phyloP scores from a whole-genome alignment of 2,329 filamentous ascomycete species.

The Hypoxylon sp. region DNA sequence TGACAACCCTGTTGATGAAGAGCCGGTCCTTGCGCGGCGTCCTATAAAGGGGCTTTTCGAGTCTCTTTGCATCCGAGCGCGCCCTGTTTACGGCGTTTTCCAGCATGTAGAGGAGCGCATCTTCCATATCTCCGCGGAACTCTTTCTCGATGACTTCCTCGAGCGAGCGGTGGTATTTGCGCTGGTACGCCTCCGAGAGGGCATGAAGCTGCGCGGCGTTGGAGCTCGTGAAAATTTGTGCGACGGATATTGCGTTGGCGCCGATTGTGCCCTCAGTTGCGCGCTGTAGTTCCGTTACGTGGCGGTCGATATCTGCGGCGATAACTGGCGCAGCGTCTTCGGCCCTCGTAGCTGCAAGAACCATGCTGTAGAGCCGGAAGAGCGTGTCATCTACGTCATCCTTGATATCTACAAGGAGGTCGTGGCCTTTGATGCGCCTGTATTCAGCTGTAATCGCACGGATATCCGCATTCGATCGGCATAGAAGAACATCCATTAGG shows the following conservation, averaged over 20 bases:
- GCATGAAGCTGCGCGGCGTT: constrained; percentile 55
- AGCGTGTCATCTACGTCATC: constrained; percentile 53
- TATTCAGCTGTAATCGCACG: constrained; percentile 55
- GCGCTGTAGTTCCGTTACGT: constrained; percentile 54
- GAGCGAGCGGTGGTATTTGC: constrained; percentile 55
- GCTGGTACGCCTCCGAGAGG: constrained; percentile 51
- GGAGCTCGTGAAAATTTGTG: constrained; percentile 53
- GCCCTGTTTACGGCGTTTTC: constrained; percentile 47
- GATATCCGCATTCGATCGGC: constrained; percentile 57
- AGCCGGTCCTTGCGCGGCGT: constrained; percentile 52
- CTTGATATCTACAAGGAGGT: constrained; percentile 54
- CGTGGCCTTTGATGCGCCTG: constrained; percentile 48
- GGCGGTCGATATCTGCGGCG: constrained; percentile 54
- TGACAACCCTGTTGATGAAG: constrained; percentile 54
- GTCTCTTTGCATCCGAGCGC: constrained; percentile 47
- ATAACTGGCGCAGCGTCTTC: constrained; percentile 51
- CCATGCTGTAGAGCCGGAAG: constrained; percentile 56
- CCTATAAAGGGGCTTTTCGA: constrained; percentile 50
- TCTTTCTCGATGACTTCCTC: constrained; percentile 56
- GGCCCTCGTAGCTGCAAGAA: constrained; percentile 49
- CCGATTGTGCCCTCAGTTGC: constrained; percentile 54
- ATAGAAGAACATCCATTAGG: constrained; percentile 55
- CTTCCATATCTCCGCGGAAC: constrained; percentile 56
- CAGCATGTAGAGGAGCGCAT: constrained; percentile 54
- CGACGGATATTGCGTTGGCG: constrained; percentile 53